Evolutionary conservation across 495 filamentous ascomycete genomes (phyloP), one percentile per base, ranked within the genome.

Genomic region (Aspergillus ostianus): DNA sequence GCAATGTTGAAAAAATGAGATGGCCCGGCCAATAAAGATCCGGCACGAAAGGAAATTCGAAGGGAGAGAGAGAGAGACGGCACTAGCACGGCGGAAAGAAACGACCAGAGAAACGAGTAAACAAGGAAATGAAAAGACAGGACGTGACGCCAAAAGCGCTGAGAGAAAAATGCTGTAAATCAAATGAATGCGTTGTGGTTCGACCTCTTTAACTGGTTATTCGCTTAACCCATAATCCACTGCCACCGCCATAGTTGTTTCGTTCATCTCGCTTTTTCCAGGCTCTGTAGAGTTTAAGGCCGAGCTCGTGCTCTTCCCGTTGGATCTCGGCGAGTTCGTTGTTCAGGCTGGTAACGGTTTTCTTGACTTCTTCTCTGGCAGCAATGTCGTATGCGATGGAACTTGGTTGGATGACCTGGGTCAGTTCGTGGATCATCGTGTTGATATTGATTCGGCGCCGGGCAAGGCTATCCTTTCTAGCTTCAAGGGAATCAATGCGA

Each of bases 241-340:
- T 90, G 12, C 85, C 84, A 60, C 90, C 87, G 57, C 82, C 88
- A 51, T 86, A 82, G 48, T 83, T 80, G 65, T 92, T 88, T 48
- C 82, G 76, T 64, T 91, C 82, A 68, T 93, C 90, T 57, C 84
- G 77, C 58, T 88, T 81, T 71, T 90, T 93, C 75, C 87, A 93
- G 6, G 90, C 90, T 51, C 92, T 74, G 67, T 93, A 85, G 47
- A 97, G 71, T 75, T 86, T 90, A 65, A 98, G 68, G 10, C 93
- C 93, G 45, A 93, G 77, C 60, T 97, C 93, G 67, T 97, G 91
- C 67, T 92, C 86, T 72, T 94, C 86, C 58, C 85, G 80, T 74
- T 85, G 82, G 23, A 97, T 84, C 54, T 95, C 91, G 8, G 87
- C 87, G 44, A 95, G 80, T 71, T 95, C 91, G 58, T 76, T 77